These are phyloP conservation scores for Vitis hybrid DNA, from an alignment of 177 flowering plant species.

Conservation along the genomic window DNA sequence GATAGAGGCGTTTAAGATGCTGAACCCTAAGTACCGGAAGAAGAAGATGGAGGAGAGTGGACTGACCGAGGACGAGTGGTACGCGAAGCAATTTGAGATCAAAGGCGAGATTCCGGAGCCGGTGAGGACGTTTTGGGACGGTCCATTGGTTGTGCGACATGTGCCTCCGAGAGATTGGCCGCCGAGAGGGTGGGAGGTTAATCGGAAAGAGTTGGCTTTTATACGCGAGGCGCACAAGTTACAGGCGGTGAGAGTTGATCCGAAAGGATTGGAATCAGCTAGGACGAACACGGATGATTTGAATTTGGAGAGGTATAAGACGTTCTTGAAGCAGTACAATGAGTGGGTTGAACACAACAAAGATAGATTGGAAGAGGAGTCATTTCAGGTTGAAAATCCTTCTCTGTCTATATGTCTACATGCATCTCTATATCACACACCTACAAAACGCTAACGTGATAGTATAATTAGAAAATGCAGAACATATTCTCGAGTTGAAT, in stretches of 20 bases:
- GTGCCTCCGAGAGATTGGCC: constrained; percentile 97
- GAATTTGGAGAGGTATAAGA: constrained; percentile 74
- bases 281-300: constrained; percentile 34
- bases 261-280: constrained; percentile 42
- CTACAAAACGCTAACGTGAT: no score
- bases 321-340: constrained; percentile 89
- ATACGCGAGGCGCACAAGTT: constrained; percentile 82
- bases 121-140: constrained; percentile 65
- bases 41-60: constrained; percentile 85
- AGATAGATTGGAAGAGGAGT: constrained; percentile 85
- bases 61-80: constrained; percentile 75
- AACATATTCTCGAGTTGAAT: no score
- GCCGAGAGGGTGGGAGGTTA: constrained; percentile 87
- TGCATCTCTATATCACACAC: neutral
- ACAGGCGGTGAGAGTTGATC: constrained; percentile 51
- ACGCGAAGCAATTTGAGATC: constrained; percentile 71
- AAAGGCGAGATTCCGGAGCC: constrained; percentile 77
- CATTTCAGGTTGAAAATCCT: constrained; percentile 60
- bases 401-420: neutral
- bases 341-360: constrained; percentile 84
- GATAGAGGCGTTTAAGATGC: constrained; percentile 84
- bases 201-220: constrained; percentile 68
- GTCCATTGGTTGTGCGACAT: constrained; percentile 62
- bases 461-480: no score
- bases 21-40: constrained; percentile 62